Evolutionary conservation across 371 early-diverging fungal genomes (phyloP).

Genomic region (Saksenaea oblongispora): DNA sequence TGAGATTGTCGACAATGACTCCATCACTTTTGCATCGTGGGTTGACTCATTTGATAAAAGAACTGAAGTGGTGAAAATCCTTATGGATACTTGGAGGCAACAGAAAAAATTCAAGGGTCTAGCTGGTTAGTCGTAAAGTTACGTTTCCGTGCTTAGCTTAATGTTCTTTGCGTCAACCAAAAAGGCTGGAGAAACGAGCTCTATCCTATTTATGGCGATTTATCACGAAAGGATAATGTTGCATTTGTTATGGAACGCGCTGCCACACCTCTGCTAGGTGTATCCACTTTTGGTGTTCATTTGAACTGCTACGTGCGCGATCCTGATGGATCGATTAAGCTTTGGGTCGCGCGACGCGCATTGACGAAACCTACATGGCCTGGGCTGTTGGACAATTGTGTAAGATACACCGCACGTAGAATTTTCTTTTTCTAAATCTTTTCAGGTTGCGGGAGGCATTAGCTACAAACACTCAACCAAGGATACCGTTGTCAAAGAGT

Average conservation of each 20-base stretch:
- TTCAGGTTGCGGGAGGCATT: constrained; percentile 83
- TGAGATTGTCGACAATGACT: constrained; percentile 18
- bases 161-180: neutral
- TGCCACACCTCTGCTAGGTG: constrained; percentile 76
- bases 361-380: constrained; percentile 86
- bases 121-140: constrained; percentile 14
- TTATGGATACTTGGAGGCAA: constrained; percentile 47
- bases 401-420: constrained; percentile 22
- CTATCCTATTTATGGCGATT: constrained; percentile 75
- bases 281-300: constrained; percentile 81
- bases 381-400: constrained; percentile 83
- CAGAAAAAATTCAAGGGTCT: constrained; percentile 30
- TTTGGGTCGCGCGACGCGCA: constrained; percentile 89
- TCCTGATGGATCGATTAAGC: constrained; percentile 47
- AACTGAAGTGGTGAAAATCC: constrained; percentile 32
- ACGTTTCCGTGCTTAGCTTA: neutral
- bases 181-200: constrained; percentile 64
- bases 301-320: constrained; percentile 70
- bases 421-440: neutral
- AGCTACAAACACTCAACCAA: constrained; percentile 60
- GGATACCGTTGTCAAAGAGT: constrained; percentile 83
- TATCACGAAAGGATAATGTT: constrained; percentile 34
- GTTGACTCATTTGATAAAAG: constrained; percentile 38
- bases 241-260: constrained; percentile 82
- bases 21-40: constrained; percentile 25